Evolutionary conservation across 2,329 filamentous ascomycete species (phyloP).

Genomic region (Helicocarpus griseus): DNA sequence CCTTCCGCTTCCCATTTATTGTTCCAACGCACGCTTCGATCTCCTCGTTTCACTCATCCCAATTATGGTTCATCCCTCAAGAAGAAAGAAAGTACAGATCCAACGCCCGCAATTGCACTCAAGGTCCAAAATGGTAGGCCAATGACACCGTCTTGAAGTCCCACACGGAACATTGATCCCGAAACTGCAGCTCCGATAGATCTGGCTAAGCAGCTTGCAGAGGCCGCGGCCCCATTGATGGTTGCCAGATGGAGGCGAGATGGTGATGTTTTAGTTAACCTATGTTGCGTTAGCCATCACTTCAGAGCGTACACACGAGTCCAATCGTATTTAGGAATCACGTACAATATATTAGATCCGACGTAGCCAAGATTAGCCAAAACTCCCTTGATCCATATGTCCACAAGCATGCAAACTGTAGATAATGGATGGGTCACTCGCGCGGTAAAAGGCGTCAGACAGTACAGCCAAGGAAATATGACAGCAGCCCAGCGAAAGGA

Average conservation of each 20-base stretch:
- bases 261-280: slow-evolving; percentile 69
- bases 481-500: slow-evolving; percentile 1
- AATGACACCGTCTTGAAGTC: neutral
- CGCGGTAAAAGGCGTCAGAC: neutral
- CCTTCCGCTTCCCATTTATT: no score
- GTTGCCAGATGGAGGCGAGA: slow-evolving; percentile 76
- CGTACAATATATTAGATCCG: slow-evolving; percentile 5
- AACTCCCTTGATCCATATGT: slow-evolving; percentile 1
- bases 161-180: slow-evolving; percentile 37
- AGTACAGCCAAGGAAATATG: neutral
- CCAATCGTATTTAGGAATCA: no score
- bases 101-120: neutral
- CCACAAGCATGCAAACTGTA: neutral
- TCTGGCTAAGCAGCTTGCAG: slow-evolving; percentile 76
- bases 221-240: slow-evolving; percentile 85
- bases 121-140: slow-evolving; percentile 5
- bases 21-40: no score
- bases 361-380: slow-evolving; percentile 2
- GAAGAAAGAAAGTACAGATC: neutral
- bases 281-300: neutral
- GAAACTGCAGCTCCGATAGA: slow-evolving; percentile 82
- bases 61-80: neutral
- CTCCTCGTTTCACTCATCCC: no score
- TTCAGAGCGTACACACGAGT: no score
- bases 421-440: neutral